Conservation (phyloP, 352 stramenopile genomes). For the Salisapilia sapeloensis region DNA sequence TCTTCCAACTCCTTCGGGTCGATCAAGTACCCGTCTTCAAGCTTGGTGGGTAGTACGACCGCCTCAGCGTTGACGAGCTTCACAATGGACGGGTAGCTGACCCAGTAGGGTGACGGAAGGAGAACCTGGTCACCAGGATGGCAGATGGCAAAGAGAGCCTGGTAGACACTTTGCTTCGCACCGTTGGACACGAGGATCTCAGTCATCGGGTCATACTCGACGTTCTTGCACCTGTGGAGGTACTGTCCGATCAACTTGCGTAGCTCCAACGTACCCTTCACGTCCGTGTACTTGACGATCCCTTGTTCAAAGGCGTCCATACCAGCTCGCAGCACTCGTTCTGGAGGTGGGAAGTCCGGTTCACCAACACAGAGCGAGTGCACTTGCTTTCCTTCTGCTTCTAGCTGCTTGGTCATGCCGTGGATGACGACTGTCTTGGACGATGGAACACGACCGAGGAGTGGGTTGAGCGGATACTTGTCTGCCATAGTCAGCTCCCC, state of each 20-base stretch:
- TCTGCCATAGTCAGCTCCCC: conserved; percentile 16
- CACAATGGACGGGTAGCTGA: conserved; percentile 95
- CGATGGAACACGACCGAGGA: conserved; percentile 67
- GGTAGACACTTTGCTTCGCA: conserved; percentile 91
- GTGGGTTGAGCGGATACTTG: conserved; percentile 48
- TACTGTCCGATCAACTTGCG: conserved; percentile 82
- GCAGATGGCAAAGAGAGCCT: conserved; percentile 85
- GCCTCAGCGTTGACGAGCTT: conserved; percentile 78
- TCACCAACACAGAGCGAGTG: conserved; percentile 90
- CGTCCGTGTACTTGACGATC: conserved; percentile 90
- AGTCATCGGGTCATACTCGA: conserved; percentile 75
- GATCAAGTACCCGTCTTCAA: conserved; percentile 86
- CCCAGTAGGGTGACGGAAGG: conserved; percentile 93
- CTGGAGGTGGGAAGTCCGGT: conserved; percentile 87
- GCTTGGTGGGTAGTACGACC: conserved; percentile 83
- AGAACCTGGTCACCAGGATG: conserved; percentile 88
- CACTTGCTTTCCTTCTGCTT: conserved; percentile 83
- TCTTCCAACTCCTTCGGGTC: conserved; percentile 61
- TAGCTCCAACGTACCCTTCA: conserved; percentile 83
- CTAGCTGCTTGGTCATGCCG: conserved; percentile 87
- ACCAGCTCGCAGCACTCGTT: conserved; percentile 85
- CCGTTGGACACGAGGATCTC: conserved; percentile 95
- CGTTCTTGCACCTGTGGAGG: conserved; percentile 79
- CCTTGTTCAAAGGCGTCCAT: conserved; percentile 38
- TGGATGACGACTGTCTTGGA: conserved; percentile 91